Evolutionary conservation across 495 filamentous ascomycete species (phyloP).

Genomic region (Halenospora varia): DNA sequence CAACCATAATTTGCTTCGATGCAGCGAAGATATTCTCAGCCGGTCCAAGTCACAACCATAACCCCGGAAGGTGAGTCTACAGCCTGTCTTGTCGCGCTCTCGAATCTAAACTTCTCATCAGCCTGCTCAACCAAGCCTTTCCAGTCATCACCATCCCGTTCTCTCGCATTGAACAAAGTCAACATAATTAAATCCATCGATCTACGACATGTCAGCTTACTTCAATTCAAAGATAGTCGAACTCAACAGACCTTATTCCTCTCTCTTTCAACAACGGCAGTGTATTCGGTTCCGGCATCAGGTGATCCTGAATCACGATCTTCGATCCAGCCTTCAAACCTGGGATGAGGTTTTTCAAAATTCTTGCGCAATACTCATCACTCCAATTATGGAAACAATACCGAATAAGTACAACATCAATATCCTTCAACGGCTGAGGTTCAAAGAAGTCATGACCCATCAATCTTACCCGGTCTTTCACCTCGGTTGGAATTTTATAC

Average conservation of each 20-base stretch:
- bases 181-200: slow-evolving; percentile 30
- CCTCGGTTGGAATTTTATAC: slow-evolving; percentile 21
- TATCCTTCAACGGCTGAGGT: slow-evolving; percentile 35
- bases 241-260: slow-evolving; percentile 9
- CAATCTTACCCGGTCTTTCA: slow-evolving; percentile 37
- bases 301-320: slow-evolving; percentile 41
- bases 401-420: slow-evolving; percentile 48
- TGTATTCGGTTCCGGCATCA: slow-evolving; percentile 29
- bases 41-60: slow-evolving; percentile 1
- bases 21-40: not conserved
- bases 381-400: slow-evolving; percentile 50
- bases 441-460: slow-evolving; percentile 46
- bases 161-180: slow-evolving; percentile 28
- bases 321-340: slow-evolving; percentile 34
- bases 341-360: slow-evolving; percentile 38
- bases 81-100: not conserved
- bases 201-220: not conserved
- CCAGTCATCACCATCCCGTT: slow-evolving; percentile 28
- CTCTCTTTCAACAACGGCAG: slow-evolving; percentile 21
- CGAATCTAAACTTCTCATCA: slow-evolving; percentile 1
- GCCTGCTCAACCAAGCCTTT: slow-evolving; percentile 24
- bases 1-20: too few species aligned
- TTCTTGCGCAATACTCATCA: slow-evolving; percentile 35
- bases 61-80: not conserved
- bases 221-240: not conserved